Evolutionary conservation across 768 basidiomycete species (phyloP).

Genomic region (Pleurotus eryngii): DNA sequence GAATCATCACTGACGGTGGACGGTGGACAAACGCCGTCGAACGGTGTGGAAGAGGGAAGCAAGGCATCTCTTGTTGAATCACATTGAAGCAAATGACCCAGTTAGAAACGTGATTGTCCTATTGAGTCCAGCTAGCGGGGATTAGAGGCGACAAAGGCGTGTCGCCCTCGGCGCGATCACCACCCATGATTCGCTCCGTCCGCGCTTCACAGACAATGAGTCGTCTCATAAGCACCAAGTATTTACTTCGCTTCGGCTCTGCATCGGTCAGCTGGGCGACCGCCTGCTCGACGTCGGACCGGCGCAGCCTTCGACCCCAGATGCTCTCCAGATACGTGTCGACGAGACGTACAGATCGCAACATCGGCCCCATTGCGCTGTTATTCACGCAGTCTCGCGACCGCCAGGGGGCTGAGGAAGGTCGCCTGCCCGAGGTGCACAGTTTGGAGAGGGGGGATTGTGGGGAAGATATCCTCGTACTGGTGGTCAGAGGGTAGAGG

Average conservation of each 20-base stretch:
- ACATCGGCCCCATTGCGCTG: constrained; percentile 14
- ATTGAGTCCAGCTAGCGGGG: no score
- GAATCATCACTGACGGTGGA: no score
- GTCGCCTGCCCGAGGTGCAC: constrained; percentile 50
- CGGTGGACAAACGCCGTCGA: background rate
- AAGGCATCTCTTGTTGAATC: background rate
- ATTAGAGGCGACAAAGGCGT: background rate
- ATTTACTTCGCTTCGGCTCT: constrained; percentile 11
- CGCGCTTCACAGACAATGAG: constrained; percentile 46
- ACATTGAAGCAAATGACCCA: background rate
- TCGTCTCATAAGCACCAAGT: constrained; percentile 31
- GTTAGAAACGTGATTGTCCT: no score
- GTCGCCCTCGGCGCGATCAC: constrained; percentile 34
- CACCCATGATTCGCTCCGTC: constrained; percentile 52
- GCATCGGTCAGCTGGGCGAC: constrained; percentile 20
- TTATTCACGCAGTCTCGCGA: constrained; percentile 28
- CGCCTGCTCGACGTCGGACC: constrained; percentile 40
- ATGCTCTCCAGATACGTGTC: constrained; percentile 56
- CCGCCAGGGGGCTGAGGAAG: constrained; percentile 35
- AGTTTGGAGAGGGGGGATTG: constrained; percentile 35
- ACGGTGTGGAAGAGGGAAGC: background rate
- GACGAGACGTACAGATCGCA: constrained; percentile 40
- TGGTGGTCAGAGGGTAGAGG: constrained; percentile 8
- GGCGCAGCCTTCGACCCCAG: constrained; percentile 52
- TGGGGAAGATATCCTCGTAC: constrained; percentile 20